A percentile compares a stretch with the other conserved stretches of the same genome.
phyloP scores from a whole-genome alignment of 2,329 filamentous ascomycete species.

The Bretziella fagacearum region DNA sequence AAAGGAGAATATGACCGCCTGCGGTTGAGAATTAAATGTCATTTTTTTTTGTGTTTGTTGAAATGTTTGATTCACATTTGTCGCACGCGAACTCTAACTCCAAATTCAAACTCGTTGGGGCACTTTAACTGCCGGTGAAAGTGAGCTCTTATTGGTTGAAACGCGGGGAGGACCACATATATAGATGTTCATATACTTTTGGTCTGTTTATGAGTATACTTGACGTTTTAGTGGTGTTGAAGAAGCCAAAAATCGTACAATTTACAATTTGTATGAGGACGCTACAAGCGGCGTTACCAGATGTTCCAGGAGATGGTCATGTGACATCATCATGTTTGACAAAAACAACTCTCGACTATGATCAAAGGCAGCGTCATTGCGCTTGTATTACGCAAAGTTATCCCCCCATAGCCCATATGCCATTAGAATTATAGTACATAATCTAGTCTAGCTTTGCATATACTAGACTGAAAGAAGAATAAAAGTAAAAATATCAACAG shows the following conservation, averaged over 20 bases:
- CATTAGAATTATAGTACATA: slow-evolving; percentile 2
- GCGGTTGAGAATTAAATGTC: not conserved
- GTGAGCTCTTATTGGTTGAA: not conserved
- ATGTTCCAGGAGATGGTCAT: too few relatives aligned
- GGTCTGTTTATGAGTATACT: not conserved
- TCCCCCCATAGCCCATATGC: not conserved
- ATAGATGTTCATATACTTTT: not conserved
- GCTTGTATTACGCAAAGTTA: too few relatives aligned
- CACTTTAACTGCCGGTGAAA: not conserved
- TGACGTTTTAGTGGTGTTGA: not conserved
- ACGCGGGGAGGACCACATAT: not conserved
- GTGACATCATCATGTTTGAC: too few relatives aligned
- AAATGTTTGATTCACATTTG: slow-evolving; percentile 6
- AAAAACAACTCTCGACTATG: too few relatives aligned
- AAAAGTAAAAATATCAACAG: not conserved
- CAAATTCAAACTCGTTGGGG: slow-evolving; percentile 5
- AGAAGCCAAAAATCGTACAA: too few relatives aligned
- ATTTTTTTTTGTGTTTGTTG: slow-evolving; percentile 5
- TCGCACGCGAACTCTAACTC: not conserved
- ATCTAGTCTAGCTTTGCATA: not conserved
- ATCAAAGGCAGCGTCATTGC: too few relatives aligned
- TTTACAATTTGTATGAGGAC: too few relatives aligned
- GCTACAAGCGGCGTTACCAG: too few relatives aligned
- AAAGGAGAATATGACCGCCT: not conserved
- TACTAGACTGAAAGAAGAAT: not conserved